Base-by-base conservation (phyloP, 257 asterid species). In the Cruciata laevipes region DNA sequence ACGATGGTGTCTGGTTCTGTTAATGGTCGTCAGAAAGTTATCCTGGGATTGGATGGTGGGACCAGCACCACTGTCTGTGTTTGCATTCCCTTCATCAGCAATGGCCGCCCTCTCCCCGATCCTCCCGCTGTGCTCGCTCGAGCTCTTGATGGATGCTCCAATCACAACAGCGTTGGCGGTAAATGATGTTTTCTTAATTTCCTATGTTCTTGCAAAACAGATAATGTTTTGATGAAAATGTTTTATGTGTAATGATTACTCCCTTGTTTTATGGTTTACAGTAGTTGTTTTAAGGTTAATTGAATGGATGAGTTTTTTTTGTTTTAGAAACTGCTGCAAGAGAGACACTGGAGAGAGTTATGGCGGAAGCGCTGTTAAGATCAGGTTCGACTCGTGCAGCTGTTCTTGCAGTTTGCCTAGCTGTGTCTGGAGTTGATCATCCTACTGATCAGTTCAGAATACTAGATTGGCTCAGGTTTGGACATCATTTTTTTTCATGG, bases 81-180 rank as follows among this genome's bases (percentile, higher is more conserved):
- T 68, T 89, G 95, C 74, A 80, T 89, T 79, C 82, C 95, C 16
- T 70, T 87, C 59, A 69, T 77, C 32, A 83, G 82, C 58, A 23
- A 8, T 33, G 62, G 60, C 35, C 81, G 78, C n/a, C 78, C 82
- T 40, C 61, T 78, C 68, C 89, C 95, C 14, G 89, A 87, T 65
- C 91, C 93, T 59, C 83, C 80, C 20, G 86, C 93, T 2, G 75
- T 89, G 14, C 89, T 85, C 5, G 82, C 93, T n/a, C 88, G 95
- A 7, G 80, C 96, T 10, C 77, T 85, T n/a, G 93, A 93, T 37
- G 96, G 93, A 61, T 87, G 91, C 79, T 85, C 96, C 37, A 89
- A 87, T 35, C 95, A 89, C 77, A 89, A 89, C 71, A 87, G 96
- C 47, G 96, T 89, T 63, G 96, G 96, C 66, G 95, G 96, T 89